Percentiles rank a stretch among this genome's conserved stretches.
Evolutionary conservation across 805 yeast species (phyloP).

Genomic region (Ogataea zsoltii): DNA sequence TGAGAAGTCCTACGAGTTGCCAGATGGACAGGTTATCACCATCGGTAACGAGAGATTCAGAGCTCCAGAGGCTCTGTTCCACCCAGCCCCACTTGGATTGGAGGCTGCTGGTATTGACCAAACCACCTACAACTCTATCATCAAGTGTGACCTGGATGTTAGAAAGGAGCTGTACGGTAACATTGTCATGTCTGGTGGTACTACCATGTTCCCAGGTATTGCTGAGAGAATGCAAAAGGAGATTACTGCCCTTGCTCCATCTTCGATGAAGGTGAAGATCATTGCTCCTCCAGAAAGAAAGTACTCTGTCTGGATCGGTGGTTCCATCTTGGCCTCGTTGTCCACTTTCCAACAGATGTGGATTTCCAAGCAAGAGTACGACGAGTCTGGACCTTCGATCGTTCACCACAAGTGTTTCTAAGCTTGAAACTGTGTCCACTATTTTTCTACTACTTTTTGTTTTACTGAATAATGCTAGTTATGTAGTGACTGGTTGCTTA

Average conservation of each 20-base stretch:
- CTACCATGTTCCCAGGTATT: slow-evolving; percentile 99
- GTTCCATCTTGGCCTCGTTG: slow-evolving; percentile 97
- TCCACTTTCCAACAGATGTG: slow-evolving; percentile 99
- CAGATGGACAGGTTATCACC: slow-evolving; percentile 99
- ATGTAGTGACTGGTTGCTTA: neutral
- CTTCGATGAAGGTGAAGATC: slow-evolving; percentile 99
- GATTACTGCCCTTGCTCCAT: slow-evolving; percentile 98
- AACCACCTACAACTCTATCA: slow-evolving; percentile 91
- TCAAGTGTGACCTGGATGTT: slow-evolving; percentile 98
- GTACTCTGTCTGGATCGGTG: slow-evolving; percentile 99
- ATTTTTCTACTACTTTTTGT: slow-evolving; percentile 6
- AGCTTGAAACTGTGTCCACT: slow-evolving; percentile 26
- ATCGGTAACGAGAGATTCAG: slow-evolving; percentile 99
- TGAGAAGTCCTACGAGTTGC: slow-evolving; percentile 98
- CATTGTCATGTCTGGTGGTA: slow-evolving; percentile 99
- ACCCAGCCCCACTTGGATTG: slow-evolving; percentile 84
- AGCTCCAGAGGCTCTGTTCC: slow-evolving; percentile 99
- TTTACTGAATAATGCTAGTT: slow-evolving; percentile 8
- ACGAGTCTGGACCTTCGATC: slow-evolving; percentile 99
- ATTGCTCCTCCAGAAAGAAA: slow-evolving; percentile 99
- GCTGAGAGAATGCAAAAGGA: slow-evolving; percentile 99
- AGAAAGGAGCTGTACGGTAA: slow-evolving; percentile 98
- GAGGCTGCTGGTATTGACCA: slow-evolving; percentile 99
- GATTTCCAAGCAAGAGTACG: slow-evolving; percentile 99
- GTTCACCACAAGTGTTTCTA: slow-evolving; percentile 96